Base-by-base conservation (phyloP, 2,329 filamentous ascomycete genomes). In the Davidsoniella virescens region DNA sequence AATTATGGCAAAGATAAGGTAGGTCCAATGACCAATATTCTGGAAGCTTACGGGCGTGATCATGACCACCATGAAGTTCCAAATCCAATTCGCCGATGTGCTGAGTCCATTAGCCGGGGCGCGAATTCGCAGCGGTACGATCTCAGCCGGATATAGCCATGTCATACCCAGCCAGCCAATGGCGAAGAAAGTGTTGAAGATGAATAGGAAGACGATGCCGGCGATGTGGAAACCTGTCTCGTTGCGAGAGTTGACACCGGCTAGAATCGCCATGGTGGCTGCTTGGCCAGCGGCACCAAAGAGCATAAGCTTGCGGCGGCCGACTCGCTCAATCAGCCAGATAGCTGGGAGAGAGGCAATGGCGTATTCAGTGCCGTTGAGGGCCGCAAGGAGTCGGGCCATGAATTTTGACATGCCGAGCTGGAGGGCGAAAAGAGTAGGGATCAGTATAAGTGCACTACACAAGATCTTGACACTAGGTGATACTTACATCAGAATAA, bases 241-340 rank as follows among this genome's bases (percentile, higher is more conserved):
- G 2, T 57, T 57, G 45, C n/a, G 36, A 1, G 67, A 66, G 8
- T 68, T 63, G 3, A 63, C 57, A 45, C 72, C 69, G 1, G 73
- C 76, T 60, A 82, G 77, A 52, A 77, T 73, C 55, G 78, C 67
- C 0, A 81, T 62, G 0, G 73, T 75, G 41, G 77, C 62, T 8
- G 69, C 71, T 41, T 80, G 78, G 10, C 64, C 77, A 1, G 70
- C 59, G 38, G 76, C 76, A 49, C 82, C 82, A 55, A 84, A 75
- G 17, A 87, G 64, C 79, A 87, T 85, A 54, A 87, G 71, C 58
- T 75, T 73, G n/a, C 82, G 72, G 26, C 83, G 77, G 7, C 80
- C 80, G 3, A 80, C 73, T 1, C 74, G 71, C 61, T 83, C 79
- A 29, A 82, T 76, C 20, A 81, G 68, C 60, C 78, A 78, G 17